Percentiles rank a stretch among this genome's conserved stretches.
Conservation (phyloP, 305 asterid species). For the Caryopteris hybrid region DNA sequence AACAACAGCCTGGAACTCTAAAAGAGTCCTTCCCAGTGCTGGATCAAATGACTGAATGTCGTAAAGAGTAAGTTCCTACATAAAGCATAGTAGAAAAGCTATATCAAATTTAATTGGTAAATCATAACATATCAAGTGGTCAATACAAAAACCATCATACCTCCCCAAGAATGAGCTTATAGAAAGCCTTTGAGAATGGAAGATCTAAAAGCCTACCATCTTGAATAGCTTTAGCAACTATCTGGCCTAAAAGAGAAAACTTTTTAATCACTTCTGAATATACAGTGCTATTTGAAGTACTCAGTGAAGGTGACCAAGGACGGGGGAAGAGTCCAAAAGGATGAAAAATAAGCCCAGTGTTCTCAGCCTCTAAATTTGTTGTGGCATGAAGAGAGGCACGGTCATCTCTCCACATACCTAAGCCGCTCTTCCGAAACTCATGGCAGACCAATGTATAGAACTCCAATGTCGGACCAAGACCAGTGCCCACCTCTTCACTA, state of each 20-base stretch:
- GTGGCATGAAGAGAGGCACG: conserved; percentile 21
- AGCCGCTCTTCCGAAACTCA: conserved; percentile 77
- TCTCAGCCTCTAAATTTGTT: conserved; percentile 28
- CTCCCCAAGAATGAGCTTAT: conserved; percentile 79
- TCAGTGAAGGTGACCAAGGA: conserved; percentile 65
- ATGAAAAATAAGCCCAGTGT: conserved; percentile 41
- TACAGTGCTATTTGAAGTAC: conserved; percentile 30
- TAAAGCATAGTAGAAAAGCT: not conserved
- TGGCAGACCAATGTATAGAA: conserved; percentile 83
- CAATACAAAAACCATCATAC: conserved; percentile 29
- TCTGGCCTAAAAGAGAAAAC: conserved; percentile 75
- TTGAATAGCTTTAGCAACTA: conserved; percentile 88
- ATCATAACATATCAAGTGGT: conserved; percentile 1
- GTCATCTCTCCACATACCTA: conserved; percentile 93
- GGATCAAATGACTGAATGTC: conserved; percentile 91
- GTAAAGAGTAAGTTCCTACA: conserved; percentile 72
- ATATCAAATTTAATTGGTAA: conserved; percentile 7
- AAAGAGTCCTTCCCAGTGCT: conserved; percentile 65
- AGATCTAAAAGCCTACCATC: conserved; percentile 93
- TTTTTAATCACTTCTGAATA: conserved; percentile 58
- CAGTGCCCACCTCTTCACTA: conserved; percentile 94
- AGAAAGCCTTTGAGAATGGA: conserved; percentile 88
- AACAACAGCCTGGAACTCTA: conserved; percentile 75
- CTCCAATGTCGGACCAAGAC: conserved; percentile 96
- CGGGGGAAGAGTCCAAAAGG: conserved; percentile 85